Conservation (phyloP, 2,329 filamentous ascomycete genomes). For the Colletotrichum tabaci region DNA sequence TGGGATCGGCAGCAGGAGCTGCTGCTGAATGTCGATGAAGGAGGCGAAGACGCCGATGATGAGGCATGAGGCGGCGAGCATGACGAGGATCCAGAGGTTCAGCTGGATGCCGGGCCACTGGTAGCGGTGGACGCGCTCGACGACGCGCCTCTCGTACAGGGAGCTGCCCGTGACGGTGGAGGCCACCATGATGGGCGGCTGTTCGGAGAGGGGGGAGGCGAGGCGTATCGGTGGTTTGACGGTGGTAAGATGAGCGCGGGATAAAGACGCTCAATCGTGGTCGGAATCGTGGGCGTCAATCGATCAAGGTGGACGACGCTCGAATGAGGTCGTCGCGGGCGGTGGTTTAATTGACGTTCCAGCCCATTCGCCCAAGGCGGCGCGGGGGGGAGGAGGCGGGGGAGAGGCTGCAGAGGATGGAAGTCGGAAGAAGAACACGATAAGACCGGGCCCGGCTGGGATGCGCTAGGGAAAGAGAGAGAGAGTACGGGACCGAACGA, state of each 20-base stretch:
- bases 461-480: not conserved
- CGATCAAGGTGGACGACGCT: not conserved
- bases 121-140: conserved; percentile 70
- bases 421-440: not conserved
- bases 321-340: too few species aligned
- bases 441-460: not conserved
- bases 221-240: not conserved
- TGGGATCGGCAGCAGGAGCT: conserved; percentile 68
- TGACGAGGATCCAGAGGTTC: conserved; percentile 77
- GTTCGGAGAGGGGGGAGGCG: too few species aligned
- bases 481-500: too few species aligned
- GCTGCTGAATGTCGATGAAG: conserved; percentile 72
- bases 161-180: conserved; percentile 59
- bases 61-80: conserved; percentile 71
- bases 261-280: not conserved
- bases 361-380: not conserved
- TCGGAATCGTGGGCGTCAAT: not conserved
- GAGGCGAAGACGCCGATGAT: conserved; percentile 74
- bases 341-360: too few species aligned
- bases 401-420: not conserved
- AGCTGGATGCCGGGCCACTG: conserved; percentile 79
- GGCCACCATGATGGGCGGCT: conserved; percentile 46
- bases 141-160: conserved; percentile 60
- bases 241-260: not conserved
- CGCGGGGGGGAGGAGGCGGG: not conserved